Conservation (phyloP, 768 basidiomycete species). For the Boletus coccyginus region DNA sequence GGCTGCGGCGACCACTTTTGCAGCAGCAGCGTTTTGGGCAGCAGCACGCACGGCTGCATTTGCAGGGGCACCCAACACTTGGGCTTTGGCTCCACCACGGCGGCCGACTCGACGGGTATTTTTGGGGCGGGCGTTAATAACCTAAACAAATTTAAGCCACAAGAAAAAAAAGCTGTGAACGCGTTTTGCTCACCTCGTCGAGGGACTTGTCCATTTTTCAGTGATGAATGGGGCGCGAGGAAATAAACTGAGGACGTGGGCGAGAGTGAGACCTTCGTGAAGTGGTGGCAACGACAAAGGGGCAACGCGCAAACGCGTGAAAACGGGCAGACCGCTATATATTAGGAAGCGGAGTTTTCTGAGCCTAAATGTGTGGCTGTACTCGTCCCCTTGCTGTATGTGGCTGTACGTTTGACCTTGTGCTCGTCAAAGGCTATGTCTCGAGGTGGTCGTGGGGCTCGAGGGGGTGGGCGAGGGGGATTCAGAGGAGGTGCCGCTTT, state of each 20-base stretch:
- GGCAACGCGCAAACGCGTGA: slow-evolving; percentile 21
- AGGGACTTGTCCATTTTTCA: slow-evolving; percentile 76
- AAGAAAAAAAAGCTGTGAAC: slow-evolving; percentile 1
- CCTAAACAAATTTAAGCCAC: slow-evolving; percentile 39
- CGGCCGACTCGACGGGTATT: slow-evolving; percentile 39
- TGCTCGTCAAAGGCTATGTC: slow-evolving; percentile 40
- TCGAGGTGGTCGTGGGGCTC: slow-evolving; percentile 46
- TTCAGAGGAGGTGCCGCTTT: slow-evolving; percentile 46
- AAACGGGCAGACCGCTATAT: slow-evolving; percentile 13
- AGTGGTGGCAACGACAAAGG: slow-evolving; percentile 28
- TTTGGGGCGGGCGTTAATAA: slow-evolving; percentile 63
- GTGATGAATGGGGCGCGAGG: neutral
- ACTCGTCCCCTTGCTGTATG: neutral
- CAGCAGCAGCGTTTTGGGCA: slow-evolving; percentile 40
- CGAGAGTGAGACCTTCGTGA: neutral
- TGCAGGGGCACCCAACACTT: slow-evolving; percentile 57
- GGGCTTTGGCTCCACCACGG: slow-evolving; percentile 48
- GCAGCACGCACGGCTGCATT: slow-evolving; percentile 55
- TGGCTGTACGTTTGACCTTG: slow-evolving; percentile 10
- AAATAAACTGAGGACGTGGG: neutral
- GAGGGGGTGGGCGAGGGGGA: slow-evolving; percentile 60
- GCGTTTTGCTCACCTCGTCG: slow-evolving; percentile 60
- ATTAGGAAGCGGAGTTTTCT: slow-evolving; percentile 24
- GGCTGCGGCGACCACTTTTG: slow-evolving; percentile 41
- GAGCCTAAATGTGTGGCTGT: slow-evolving; percentile 18